Conservation (phyloP, 768 basidiomycete species). For the Naganishia vaughanmartiniae region DNA sequence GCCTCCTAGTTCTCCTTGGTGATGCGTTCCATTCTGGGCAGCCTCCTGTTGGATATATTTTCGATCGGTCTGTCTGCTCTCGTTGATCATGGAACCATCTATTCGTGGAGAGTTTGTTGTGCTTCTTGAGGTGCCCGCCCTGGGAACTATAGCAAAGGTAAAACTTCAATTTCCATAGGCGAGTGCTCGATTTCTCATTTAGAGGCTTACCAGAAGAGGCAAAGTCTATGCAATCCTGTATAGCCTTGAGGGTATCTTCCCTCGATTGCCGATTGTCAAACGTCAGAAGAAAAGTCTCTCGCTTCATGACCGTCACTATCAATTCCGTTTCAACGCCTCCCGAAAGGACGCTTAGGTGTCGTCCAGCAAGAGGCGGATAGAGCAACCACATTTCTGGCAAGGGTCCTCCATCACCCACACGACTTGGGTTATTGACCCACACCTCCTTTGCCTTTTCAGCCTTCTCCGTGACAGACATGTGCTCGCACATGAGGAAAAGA, state of each 20-base stretch:
- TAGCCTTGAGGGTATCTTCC: slow-evolving; percentile 65
- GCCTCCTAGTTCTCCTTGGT: not conserved
- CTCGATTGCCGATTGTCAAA: slow-evolving; percentile 61
- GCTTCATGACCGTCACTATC: slow-evolving; percentile 77
- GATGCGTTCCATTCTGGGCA: not conserved
- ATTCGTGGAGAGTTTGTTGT: slow-evolving; percentile 14
- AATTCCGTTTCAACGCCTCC: slow-evolving; percentile 64
- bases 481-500: slow-evolving; percentile 84
- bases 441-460: slow-evolving; percentile 46
- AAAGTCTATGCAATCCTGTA: slow-evolving; percentile 81
- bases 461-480: slow-evolving; percentile 68
- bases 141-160: not conserved
- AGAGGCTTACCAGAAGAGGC: slow-evolving; percentile 66
- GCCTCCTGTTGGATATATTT: not conserved
- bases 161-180: not conserved
- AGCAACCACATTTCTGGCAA: slow-evolving; percentile 80
- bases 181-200: not conserved
- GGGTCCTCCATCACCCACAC: slow-evolving; percentile 57
- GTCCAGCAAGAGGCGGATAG: slow-evolving; percentile 93
- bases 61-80: not conserved
- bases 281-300: slow-evolving; percentile 73
- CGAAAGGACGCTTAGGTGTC: slow-evolving; percentile 68
- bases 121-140: not conserved
- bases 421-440: slow-evolving; percentile 47
- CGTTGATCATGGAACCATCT: not conserved